A percentile compares a stretch with the other conserved stretches of the same genome.
phyloP scores from a whole-genome alignment of 495 filamentous ascomycete genomes.

The Achaetomiella virescens region DNA sequence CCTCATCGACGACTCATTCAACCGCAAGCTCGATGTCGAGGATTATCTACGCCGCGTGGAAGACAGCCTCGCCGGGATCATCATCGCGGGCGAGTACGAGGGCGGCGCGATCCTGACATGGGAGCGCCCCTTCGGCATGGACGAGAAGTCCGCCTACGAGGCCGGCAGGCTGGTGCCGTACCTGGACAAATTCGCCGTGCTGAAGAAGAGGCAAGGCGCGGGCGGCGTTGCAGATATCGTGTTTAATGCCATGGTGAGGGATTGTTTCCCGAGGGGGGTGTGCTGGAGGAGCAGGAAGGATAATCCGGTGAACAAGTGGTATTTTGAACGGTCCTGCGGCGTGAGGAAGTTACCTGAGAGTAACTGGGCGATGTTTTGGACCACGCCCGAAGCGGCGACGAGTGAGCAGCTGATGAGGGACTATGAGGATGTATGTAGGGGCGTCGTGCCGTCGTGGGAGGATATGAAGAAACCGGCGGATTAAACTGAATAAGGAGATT shows the following conservation, averaged over 20 bases:
- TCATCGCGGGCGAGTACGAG: constrained; percentile 95
- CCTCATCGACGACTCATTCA: constrained; percentile 93
- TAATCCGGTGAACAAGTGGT: constrained; percentile 91
- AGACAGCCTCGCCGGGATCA: constrained; percentile 75
- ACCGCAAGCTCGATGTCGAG: constrained; percentile 71
- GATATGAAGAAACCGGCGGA: constrained; percentile 56
- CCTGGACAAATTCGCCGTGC: constrained; percentile 94
- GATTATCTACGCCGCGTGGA: constrained; percentile 76
- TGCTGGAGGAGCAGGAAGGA: constrained; percentile 75
- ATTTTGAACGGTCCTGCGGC: constrained; percentile 83
- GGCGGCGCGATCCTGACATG: constrained; percentile 92
- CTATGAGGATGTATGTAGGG: constrained; percentile 76
- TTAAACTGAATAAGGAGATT: constrained; percentile 26
- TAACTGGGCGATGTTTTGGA: constrained; percentile 99
- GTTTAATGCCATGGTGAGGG: constrained; percentile 89
- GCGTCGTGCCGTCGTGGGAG: constrained; percentile 77
- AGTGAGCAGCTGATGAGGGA: constrained; percentile 57
- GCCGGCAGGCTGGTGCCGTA: constrained; percentile 73
- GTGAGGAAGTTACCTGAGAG: constrained; percentile 69
- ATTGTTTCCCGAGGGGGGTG: constrained; percentile 75
- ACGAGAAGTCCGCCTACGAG: constrained; percentile 46
- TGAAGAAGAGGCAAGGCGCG: constrained; percentile 79
- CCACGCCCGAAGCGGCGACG: constrained; percentile 54
- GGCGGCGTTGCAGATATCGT: constrained; percentile 92
- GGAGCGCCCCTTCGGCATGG: constrained; percentile 66